Evolutionary conservation across 2,329 filamentous ascomycete species (phyloP).

Genomic region (Xylariaceae sp.): DNA sequence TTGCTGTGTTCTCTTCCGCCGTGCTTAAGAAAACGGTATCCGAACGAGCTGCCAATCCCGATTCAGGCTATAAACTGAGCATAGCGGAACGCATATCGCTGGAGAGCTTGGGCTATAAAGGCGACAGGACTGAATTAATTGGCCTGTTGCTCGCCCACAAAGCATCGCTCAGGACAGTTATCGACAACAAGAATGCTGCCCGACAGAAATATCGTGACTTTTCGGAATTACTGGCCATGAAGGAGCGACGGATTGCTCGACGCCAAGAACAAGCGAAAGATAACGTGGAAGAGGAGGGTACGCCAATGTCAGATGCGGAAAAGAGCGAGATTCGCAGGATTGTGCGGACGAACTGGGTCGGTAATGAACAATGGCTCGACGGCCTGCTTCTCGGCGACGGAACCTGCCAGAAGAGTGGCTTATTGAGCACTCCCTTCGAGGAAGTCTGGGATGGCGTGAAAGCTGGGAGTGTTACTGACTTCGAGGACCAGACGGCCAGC

Average conservation of each 20-base stretch:
- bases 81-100: slow-evolving; percentile 52
- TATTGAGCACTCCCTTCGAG: slow-evolving; percentile 64
- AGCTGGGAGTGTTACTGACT: slow-evolving; percentile 50
- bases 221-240: slow-evolving; percentile 56
- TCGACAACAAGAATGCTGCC: slow-evolving; percentile 56
- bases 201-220: slow-evolving; percentile 59
- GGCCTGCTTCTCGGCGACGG: slow-evolving; percentile 63
- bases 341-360: slow-evolving; percentile 71
- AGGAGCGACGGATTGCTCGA: slow-evolving; percentile 52
- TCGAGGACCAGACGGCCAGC: slow-evolving; percentile 47
- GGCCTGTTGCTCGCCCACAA: slow-evolving; percentile 70
- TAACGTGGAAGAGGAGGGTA: slow-evolving; percentile 22
- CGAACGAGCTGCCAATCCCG: slow-evolving; percentile 36
- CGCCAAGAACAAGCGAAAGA: slow-evolving; percentile 45
- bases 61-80: slow-evolving; percentile 38
- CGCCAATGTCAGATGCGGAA: slow-evolving; percentile 38
- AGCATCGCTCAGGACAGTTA: slow-evolving; percentile 53
- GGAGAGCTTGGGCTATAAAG: slow-evolving; percentile 54
- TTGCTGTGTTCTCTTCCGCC: slow-evolving; percentile 76
- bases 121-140: slow-evolving; percentile 51
- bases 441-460: slow-evolving; percentile 66
- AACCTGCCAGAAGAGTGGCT: slow-evolving; percentile 49
- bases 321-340: slow-evolving; percentile 51
- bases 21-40: slow-evolving; percentile 67
- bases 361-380: slow-evolving; percentile 68